Evolutionary conservation across 768 basidiomycete genomes (phyloP), one percentile per base, ranked within the genome.

Genomic region (Jaapia argillacea): DNA sequence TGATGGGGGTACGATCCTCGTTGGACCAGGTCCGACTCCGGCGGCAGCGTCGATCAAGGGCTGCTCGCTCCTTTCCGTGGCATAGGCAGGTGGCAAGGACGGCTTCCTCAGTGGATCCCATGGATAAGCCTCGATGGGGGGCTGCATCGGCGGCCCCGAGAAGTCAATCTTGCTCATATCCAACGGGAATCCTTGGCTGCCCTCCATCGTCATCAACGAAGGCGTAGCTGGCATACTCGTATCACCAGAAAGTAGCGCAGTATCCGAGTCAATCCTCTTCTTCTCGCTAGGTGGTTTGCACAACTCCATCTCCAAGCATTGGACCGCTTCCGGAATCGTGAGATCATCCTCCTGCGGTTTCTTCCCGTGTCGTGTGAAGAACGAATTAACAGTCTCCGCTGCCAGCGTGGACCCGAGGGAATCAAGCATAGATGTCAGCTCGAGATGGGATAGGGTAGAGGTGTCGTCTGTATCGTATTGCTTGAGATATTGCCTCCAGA

Each of bases 401-500:
- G 85, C 85, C 40, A 98, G 75, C 0, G 94, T 98, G 3, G 92
- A 96, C 4, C 92, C 92, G 27, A 99, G 80, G 2, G 93, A 94
- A 64, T 97, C 94, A 35, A 99, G 81, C 87, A 97, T 92, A 7
- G 87, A 87, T 0, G 85, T 87, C 24, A 96, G 70, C 60, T 98
- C 96, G 44, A 93, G 66, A 48, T 82, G 81, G 0, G 89, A 91
- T 31, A 93, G 63, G 1, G 72, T 58, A 18, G 66, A 65, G 0
- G 80, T 85, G 48, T 92, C 87, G 60, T 93, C 91, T 0, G 81
- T 74, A 52, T 96, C 93, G 62, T 97, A 98, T 51, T 93, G 85
- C 41, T 75, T 75, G 31, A 94, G 73, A 59, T 89, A 92, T 49
- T 86, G 81, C 2, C 79, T 69, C 92, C 92, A 96, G 70, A 93